Percentiles rank a stretch among this genome's conserved stretches.
Evolutionary conservation across 2,329 filamentous ascomycete genomes (phyloP).

Genomic region (Epicoccum nigrum): DNA sequence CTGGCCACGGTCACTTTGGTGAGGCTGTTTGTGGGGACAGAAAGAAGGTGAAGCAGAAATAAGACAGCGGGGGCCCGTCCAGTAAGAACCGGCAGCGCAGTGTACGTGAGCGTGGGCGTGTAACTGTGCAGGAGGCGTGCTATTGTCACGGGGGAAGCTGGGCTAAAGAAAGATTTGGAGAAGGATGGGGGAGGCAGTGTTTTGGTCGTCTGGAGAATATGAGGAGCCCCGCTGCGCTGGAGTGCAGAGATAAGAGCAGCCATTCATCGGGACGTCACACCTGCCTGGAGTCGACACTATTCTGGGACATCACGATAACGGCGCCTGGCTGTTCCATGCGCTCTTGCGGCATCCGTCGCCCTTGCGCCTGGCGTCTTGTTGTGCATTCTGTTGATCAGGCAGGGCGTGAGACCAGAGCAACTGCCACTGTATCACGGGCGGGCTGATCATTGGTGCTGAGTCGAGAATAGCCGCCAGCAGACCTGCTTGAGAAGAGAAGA

Average conservation of each 20-base stretch:
- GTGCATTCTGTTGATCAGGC: constrained; percentile 7
- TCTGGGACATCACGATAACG: constrained; percentile 16
- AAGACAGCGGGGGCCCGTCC: constrained; percentile 19
- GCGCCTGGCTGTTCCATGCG: constrained; percentile 8
- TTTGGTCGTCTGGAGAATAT: constrained; percentile 11
- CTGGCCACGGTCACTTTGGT: constrained; percentile 15
- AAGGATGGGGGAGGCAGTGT: constrained; percentile 7
- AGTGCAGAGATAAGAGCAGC: constrained; percentile 14
- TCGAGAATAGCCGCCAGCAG: constrained; percentile 1
- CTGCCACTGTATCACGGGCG: constrained; percentile 5
- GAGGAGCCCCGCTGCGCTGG: constrained; percentile 14
- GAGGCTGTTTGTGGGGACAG: constrained; percentile 16
- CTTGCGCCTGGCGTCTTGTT: constrained; percentile 17
- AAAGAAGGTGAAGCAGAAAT: constrained; percentile 13
- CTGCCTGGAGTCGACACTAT: constrained; percentile 14
- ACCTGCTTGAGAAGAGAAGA: constrained; percentile 5
- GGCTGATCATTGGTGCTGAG: not conserved
- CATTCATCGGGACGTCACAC: constrained; percentile 18
- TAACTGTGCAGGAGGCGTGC: constrained; percentile 14
- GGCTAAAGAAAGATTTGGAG: not conserved
- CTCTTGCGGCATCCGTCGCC: constrained; percentile 8
- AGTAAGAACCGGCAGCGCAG: constrained; percentile 12
- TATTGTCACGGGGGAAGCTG: constrained; percentile 9
- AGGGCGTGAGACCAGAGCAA: constrained; percentile 13
- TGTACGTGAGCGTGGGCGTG: constrained; percentile 11